Conservation (phyloP, 2,329 filamentous ascomycete genomes). For the Talaromyces amestolkiae region DNA sequence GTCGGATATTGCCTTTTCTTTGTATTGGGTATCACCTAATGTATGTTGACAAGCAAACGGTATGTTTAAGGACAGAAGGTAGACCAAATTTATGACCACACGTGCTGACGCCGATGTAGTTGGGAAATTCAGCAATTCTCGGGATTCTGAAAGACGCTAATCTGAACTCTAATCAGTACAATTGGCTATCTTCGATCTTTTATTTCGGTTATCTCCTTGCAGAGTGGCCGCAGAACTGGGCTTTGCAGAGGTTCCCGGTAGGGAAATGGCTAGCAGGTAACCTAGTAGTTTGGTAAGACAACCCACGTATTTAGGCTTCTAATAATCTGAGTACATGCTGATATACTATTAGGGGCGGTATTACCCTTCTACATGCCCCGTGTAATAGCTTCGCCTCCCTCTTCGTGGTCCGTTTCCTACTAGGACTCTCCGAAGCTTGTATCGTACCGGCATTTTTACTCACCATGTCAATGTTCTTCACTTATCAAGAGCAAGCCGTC, state of each 20-base stretch:
- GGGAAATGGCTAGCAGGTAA: slow-evolving; percentile 17
- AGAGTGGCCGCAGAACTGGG: slow-evolving; percentile 19
- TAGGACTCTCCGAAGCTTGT: slow-evolving; percentile 54
- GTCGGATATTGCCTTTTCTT: slow-evolving; percentile 40
- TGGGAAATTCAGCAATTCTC: slow-evolving; percentile 18
- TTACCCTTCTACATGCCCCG: slow-evolving; percentile 37
- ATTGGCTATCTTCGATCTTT: slow-evolving; percentile 17
- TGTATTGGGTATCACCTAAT: slow-evolving; percentile 43
- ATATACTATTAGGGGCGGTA: slow-evolving; percentile 5
- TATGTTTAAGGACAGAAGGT: slow-evolving; percentile 20
- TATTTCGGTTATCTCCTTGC: slow-evolving; percentile 17
- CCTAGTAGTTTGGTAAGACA: slow-evolving; percentile 12
- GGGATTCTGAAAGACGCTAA: slow-evolving; percentile 13
- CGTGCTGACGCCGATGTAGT: background rate
- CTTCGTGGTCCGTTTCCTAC: slow-evolving; percentile 50
- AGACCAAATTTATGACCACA: background rate
- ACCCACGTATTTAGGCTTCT: background rate
- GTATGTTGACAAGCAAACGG: slow-evolving; percentile 42
- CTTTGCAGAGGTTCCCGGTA: slow-evolving; percentile 15
- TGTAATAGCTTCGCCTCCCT: slow-evolving; percentile 51
- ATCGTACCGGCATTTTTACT: slow-evolving; percentile 51
- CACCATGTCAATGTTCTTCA: slow-evolving; percentile 41
- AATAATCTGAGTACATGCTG: background rate
- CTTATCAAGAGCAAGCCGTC: slow-evolving; percentile 35
- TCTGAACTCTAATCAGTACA: slow-evolving; percentile 16